These are phyloP conservation scores for Eucalyptus curtisii DNA, from an alignment of 345 rosid species.

Conservation along the genomic window DNA sequence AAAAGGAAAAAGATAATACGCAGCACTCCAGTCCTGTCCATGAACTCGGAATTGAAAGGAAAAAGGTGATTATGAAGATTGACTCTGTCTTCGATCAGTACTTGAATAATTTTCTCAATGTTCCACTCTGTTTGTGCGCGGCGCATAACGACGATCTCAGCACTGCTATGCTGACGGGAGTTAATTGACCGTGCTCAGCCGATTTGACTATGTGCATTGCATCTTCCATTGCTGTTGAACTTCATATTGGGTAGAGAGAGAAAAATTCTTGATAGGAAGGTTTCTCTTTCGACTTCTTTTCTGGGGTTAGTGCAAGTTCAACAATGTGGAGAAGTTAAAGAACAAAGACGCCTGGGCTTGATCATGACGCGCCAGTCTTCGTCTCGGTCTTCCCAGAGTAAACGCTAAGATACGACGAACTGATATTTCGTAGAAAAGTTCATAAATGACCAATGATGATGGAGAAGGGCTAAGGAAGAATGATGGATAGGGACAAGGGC, in stretches of 20 bases:
- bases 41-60: too few relatives aligned
- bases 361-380: neutral
- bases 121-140: constrained; percentile 14
- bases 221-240: neutral
- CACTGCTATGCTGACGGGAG: neutral
- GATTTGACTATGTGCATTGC: neutral
- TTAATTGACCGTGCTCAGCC: neutral
- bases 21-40: neutral
- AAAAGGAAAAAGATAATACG: neutral
- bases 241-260: neutral
- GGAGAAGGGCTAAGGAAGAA: too few relatives aligned
- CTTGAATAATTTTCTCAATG: constrained; percentile 8
- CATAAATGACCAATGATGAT: neutral
- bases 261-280: too few relatives aligned
- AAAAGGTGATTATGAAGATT: neutral
- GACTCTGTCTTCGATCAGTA: neutral
- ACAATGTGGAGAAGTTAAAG: neutral
- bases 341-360: neutral
- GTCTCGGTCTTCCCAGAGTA: neutral
- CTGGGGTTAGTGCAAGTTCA: too few relatives aligned
- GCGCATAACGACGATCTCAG: constrained; percentile 7
- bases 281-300: too few relatives aligned
- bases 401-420: neutral
- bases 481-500: too few relatives aligned
- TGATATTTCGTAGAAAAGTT: neutral